phyloP scores from a whole-genome alignment of 495 filamentous ascomycete species.

The Aspergillus carlsbadensis region DNA sequence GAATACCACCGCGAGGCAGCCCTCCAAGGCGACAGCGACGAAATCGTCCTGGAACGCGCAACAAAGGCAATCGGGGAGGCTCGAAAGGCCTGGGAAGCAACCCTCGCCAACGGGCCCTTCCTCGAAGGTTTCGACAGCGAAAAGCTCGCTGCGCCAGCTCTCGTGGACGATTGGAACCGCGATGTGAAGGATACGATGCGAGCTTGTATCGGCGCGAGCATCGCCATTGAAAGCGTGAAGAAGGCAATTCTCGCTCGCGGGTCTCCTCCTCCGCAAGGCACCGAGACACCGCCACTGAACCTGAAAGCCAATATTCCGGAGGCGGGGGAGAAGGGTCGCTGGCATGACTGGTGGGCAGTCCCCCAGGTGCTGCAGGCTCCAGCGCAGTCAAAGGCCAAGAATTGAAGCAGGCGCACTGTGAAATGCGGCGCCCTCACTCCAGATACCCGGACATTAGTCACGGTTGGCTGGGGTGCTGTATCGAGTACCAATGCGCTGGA shows the following conservation, averaged over 20 bases:
- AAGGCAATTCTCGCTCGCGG: slow-evolving; percentile 28
- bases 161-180: slow-evolving; percentile 58
- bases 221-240: slow-evolving; percentile 59
- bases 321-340: slow-evolving; percentile 48
- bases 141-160: slow-evolving; percentile 44
- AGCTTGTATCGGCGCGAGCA: slow-evolving; percentile 64
- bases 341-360: slow-evolving; percentile 80
- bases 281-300: slow-evolving; percentile 21
- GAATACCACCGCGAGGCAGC: slow-evolving; percentile 51
- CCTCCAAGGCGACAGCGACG: slow-evolving; percentile 40
- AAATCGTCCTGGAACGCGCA: slow-evolving; percentile 58
- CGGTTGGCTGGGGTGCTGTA: background rate
- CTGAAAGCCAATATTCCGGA: slow-evolving; percentile 54
- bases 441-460: no score
- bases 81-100: slow-evolving; percentile 62
- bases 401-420: background rate
- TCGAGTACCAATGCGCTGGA: no score
- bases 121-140: slow-evolving; percentile 23
- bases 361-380: slow-evolving; percentile 52
- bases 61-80: slow-evolving; percentile 58
- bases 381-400: background rate
- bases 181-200: slow-evolving; percentile 59
- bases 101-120: slow-evolving; percentile 46
- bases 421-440: no score
- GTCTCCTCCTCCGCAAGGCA: background rate